Conservation (phyloP, 441 rosid genomes). For the Bocquillonia castaneifolia region DNA sequence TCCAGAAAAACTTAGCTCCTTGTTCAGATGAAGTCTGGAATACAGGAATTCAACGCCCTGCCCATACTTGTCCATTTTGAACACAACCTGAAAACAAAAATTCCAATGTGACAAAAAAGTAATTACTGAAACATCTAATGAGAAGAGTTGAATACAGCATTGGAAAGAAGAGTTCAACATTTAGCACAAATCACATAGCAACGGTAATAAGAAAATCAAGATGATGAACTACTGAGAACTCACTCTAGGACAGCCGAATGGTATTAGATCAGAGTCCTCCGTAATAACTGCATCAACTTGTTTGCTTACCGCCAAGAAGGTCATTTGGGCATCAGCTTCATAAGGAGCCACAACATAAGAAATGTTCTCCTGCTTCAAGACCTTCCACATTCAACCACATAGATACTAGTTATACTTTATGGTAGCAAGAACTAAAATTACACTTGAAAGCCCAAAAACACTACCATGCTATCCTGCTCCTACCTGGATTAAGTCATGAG, state of each 20-base stretch:
- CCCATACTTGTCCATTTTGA: constrained; percentile 96
- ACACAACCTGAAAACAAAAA: constrained; percentile 51
- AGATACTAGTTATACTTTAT: constrained; percentile 22
- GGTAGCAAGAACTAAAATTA: constrained; percentile 1
- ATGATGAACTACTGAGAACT: constrained; percentile 31
- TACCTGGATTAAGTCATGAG: constrained; percentile 81
- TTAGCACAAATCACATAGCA: neutral
- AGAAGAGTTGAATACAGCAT: neutral
- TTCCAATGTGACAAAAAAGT: neutral
- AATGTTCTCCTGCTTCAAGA: constrained; percentile 68
- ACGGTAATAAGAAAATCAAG: neutral
- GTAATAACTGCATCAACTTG: constrained; percentile 89
- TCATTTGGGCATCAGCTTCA: constrained; percentile 98
- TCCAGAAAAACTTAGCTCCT: constrained; percentile 63
- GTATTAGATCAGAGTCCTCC: constrained; percentile 96
- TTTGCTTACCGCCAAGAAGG: constrained; percentile 69
- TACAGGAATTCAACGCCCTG: constrained; percentile 77
- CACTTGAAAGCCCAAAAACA: too few relatives aligned
- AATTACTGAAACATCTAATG: neutral
- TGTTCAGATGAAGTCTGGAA: constrained; percentile 63
- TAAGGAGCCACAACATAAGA: constrained; percentile 86
- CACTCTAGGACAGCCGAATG: constrained; percentile 96
- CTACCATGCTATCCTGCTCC: constrained; percentile 2
- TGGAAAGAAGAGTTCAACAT: constrained; percentile 5
- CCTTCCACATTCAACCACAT: constrained; percentile 44